Evolutionary conservation across 306 rosid genomes (phyloP).

Genomic region (Casuarina cunninghamiana): DNA sequence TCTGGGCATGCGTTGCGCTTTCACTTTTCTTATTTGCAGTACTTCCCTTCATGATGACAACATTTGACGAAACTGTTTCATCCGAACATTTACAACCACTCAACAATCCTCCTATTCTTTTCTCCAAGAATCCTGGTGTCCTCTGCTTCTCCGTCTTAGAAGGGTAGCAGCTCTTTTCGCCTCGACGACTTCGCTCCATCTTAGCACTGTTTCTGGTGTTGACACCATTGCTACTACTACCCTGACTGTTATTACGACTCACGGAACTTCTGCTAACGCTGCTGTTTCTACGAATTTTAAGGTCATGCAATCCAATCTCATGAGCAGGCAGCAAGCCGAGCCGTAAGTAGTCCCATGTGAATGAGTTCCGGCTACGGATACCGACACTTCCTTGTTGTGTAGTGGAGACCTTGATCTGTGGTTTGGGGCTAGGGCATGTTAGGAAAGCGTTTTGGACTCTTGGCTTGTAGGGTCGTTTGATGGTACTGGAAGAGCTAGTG

Average conservation of each 20-base stretch:
- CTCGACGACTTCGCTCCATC: not conserved
- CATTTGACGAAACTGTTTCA: conserved; percentile 43
- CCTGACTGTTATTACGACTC: conserved; percentile 47
- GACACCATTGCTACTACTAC: conserved; percentile 21
- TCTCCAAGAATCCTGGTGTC: conserved; percentile 24
- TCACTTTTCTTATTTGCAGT: conserved; percentile 29
- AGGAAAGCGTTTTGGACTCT: conserved; percentile 57
- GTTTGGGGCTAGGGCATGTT: conserved; percentile 77
- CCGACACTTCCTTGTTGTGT: conserved; percentile 35
- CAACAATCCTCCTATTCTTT: conserved; percentile 37
- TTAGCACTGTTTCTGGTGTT: not conserved
- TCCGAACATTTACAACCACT: conserved; percentile 69
- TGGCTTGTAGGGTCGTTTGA: conserved; percentile 37
- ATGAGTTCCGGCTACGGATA: conserved; percentile 49
- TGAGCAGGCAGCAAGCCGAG: conserved; percentile 72
- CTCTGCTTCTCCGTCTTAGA: conserved; percentile 13
- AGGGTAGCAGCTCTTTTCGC: conserved; percentile 17
- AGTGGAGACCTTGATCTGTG: conserved; percentile 44
- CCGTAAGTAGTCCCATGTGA: conserved; percentile 74
- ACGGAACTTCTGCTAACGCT: conserved; percentile 31
- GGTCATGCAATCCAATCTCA: conserved; percentile 66
- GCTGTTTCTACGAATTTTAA: conserved; percentile 44
- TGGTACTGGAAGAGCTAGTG: conserved; percentile 31
- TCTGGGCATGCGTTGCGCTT: conserved; percentile 42
- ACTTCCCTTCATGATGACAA: conserved; percentile 30